phyloP scores from a whole-genome alignment of 139 green algal species.

The Asterochloris sp. region DNA sequence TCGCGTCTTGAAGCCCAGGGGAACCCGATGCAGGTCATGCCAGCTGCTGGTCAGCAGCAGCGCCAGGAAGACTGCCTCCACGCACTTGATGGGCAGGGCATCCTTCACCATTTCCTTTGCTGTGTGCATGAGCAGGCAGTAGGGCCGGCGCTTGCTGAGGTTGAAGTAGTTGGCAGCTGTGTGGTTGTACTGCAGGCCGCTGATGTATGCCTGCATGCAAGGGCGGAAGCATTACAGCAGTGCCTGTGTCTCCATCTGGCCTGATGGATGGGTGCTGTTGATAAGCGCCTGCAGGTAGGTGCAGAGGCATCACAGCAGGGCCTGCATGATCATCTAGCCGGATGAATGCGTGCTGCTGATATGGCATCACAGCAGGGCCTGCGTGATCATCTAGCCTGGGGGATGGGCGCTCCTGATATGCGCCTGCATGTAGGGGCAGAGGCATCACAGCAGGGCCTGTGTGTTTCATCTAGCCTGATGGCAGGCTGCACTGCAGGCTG shows the following conservation, averaged over 20 bases:
- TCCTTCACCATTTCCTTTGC: slow-evolving; percentile 41
- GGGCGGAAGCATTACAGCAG: neutral
- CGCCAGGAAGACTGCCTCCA: slow-evolving; percentile 24
- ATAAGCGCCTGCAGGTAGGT: neutral
- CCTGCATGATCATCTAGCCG: neutral
- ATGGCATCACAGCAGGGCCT: neutral
- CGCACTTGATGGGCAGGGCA: slow-evolving; percentile 58
- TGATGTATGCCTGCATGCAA: slow-evolving; percentile 43
- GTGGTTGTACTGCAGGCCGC: slow-evolving; percentile 60
- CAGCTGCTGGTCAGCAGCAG: slow-evolving; percentile 48
- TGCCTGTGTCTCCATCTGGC: no score
- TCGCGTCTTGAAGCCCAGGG: slow-evolving; percentile 58
- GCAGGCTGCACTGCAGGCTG: no score
- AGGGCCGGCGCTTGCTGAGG: slow-evolving; percentile 46
- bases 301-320: neutral
- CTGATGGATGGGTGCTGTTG: neutral
- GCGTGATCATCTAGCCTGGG: neutral
- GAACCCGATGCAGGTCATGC: slow-evolving; percentile 43
- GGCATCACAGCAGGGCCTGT: no score
- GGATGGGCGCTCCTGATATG: no score
- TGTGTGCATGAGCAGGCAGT: slow-evolving; percentile 50
- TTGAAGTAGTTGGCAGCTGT: slow-evolving; percentile 47
- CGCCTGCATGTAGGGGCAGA: no score
- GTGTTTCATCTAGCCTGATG: no score
- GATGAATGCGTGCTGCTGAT: neutral